Percentiles rank a stretch among this genome's conserved stretches.
Conservation (phyloP, 345 rosid species). For the Zanthoxylum bungeanum region DNA sequence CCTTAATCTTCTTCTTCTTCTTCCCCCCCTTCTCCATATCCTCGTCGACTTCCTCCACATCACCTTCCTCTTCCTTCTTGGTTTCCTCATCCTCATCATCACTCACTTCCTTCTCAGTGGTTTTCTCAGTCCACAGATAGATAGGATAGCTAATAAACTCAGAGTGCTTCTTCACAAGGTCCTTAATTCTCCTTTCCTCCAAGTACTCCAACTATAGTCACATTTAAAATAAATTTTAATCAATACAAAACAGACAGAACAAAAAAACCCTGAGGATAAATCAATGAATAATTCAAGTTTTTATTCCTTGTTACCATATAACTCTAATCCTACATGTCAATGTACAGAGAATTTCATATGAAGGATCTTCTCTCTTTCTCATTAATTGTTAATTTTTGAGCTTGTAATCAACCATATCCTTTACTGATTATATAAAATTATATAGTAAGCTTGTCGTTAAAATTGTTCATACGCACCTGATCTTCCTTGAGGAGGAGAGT, state of each 20-base stretch:
- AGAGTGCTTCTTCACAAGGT: slow-evolving; percentile 56
- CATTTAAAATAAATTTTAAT: neutral
- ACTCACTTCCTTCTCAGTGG: slow-evolving; percentile 48
- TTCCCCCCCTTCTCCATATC: slow-evolving; percentile 44
- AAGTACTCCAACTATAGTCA: slow-evolving; percentile 39
- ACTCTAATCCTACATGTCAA: no score
- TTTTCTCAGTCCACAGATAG: slow-evolving; percentile 49
- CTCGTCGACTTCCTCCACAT: slow-evolving; percentile 47
- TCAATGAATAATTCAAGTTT: neutral
- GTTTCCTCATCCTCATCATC: slow-evolving; percentile 57
- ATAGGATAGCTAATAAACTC: slow-evolving; percentile 64
- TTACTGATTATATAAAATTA: no score
- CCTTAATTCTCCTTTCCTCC: slow-evolving; percentile 57
- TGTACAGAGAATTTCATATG: no score
- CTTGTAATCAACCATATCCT: no score
- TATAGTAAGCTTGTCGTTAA: neutral
- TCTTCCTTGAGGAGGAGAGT: slow-evolving; percentile 53
- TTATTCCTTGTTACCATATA: no score
- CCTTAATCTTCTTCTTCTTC: slow-evolving; percentile 60
- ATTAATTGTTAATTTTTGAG: no score
- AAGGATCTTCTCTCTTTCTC: no score
- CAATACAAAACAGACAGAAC: neutral
- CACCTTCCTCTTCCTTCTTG: slow-evolving; percentile 46
- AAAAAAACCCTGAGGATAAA: neutral
- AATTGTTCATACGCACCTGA: no score